These are phyloP conservation scores for Goffeauzyma gilvescens DNA, from an alignment of 768 basidiomycete species.

Conservation along the genomic window DNA sequence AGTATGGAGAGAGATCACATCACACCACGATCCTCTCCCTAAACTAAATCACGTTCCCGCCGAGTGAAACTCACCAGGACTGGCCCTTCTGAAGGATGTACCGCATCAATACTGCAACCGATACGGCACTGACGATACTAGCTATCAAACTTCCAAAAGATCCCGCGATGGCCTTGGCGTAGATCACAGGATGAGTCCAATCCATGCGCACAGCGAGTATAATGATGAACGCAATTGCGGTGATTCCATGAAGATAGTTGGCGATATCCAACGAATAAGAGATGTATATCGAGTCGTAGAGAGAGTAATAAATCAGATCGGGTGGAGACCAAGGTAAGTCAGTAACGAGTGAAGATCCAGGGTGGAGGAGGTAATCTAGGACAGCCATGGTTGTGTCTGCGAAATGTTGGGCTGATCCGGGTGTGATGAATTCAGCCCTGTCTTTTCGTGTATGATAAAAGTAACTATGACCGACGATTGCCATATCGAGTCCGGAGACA, in stretches of 20 bases:
- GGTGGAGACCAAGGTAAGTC: constrained; percentile 42
- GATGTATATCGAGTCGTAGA: constrained; percentile 48
- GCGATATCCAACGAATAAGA: constrained; percentile 54
- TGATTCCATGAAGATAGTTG: constrained; percentile 41
- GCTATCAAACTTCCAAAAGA: constrained; percentile 41
- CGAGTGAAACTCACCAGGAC: constrained; percentile 41
- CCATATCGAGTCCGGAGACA: constrained; percentile 81
- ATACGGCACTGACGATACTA: constrained; percentile 47
- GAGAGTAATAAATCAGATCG: constrained; percentile 49
- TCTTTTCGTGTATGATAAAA: constrained; percentile 87
- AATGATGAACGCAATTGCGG: constrained; percentile 35
- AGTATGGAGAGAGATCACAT: no score
- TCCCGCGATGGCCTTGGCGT: constrained; percentile 37
- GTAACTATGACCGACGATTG: constrained; percentile 77
- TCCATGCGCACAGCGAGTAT: constrained; percentile 31
- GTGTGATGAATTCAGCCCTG: constrained; percentile 60
- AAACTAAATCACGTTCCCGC: no score
- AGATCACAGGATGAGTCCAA: constrained; percentile 17
- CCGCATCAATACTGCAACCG: constrained; percentile 51
- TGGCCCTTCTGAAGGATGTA: constrained; percentile 46
- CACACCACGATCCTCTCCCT: no score
- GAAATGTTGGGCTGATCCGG: constrained; percentile 73
- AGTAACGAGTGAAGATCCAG: constrained; percentile 34
- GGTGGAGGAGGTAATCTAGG: constrained; percentile 50
- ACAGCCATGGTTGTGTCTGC: constrained; percentile 70